These are phyloP conservation scores for Maudiozyma serrabonitensis DNA, from an alignment of 805 yeast genomes.

Conservation along the genomic window DNA sequence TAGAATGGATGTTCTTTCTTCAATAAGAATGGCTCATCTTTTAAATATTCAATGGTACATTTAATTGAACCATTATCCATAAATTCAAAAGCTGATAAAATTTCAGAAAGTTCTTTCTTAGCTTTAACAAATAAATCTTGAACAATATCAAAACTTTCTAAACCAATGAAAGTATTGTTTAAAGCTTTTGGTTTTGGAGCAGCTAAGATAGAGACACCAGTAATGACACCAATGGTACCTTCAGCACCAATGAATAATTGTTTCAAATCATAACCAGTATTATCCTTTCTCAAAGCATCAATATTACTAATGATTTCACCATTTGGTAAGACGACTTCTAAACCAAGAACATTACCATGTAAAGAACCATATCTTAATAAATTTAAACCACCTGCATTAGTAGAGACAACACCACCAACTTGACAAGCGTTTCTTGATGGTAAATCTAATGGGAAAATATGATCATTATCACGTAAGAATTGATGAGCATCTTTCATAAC, in stretches of 20 bases:
- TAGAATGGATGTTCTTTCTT: conserved; percentile 80
- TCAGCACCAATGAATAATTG: conserved; percentile 91
- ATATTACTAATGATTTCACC: conserved; percentile 75
- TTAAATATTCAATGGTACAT: conserved; percentile 50
- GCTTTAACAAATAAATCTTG: conserved; percentile 73
- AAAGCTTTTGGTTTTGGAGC: conserved; percentile 80
- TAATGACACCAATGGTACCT: conserved; percentile 83
- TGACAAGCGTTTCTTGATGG: conserved; percentile 97
- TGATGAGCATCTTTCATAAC: conserved; percentile 78
- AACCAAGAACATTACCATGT: conserved; percentile 85
- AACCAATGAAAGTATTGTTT: conserved; percentile 82
- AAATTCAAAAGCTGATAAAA: conserved; percentile 85
- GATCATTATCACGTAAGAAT: conserved; percentile 65
- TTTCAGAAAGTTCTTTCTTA: conserved; percentile 68
- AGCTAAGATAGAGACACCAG: conserved; percentile 82
- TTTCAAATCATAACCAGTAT: conserved; percentile 89
- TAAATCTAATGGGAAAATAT: conserved; percentile 84
- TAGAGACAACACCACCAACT: conserved; percentile 89
- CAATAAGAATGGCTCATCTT: conserved; percentile 55
- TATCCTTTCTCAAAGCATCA: conserved; percentile 86
- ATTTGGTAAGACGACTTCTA: conserved; percentile 84
- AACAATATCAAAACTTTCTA: conserved; percentile 76
- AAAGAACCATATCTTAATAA: conserved; percentile 80
- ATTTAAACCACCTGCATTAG: conserved; percentile 93
- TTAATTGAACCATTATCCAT: conserved; percentile 72